These are phyloP conservation scores for Ilyonectria sp. DNA, from an alignment of 2,329 filamentous ascomycete species.

Conservation along the genomic window DNA sequence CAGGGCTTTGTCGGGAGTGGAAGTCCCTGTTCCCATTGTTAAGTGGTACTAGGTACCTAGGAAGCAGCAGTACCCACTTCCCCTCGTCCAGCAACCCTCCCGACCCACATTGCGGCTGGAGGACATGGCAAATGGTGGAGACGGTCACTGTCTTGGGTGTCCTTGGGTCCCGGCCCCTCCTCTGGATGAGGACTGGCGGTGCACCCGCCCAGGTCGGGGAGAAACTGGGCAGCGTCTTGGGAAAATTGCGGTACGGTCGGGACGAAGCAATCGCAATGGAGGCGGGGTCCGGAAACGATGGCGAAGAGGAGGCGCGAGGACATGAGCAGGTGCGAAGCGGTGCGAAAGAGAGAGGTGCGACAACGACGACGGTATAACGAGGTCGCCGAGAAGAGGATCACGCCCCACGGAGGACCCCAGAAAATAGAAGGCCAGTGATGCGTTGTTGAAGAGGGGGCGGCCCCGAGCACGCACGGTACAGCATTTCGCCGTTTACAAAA, in stretches of 20 bases:
- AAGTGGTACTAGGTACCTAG: neutral
- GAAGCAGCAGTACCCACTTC: conserved; percentile 37
- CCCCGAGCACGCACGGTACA: neutral
- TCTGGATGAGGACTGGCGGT: conserved; percentile 16
- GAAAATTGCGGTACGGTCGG: neutral
- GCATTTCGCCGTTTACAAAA: neutral
- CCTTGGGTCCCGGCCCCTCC: conserved; percentile 10
- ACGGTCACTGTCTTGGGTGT: neutral
- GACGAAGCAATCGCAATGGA: neutral
- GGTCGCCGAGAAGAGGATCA: neutral
- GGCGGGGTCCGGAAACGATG: neutral
- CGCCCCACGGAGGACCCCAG: neutral
- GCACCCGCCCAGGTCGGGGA: neutral
- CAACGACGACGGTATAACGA: neutral
- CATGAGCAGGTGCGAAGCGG: neutral
- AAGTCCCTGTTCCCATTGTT: conserved; percentile 2
- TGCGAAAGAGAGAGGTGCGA: neutral
- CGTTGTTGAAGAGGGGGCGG: neutral
- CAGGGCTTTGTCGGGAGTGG: neutral
- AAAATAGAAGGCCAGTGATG: neutral
- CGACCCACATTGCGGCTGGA: conserved; percentile 42
- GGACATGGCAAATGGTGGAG: conserved; percentile 5
- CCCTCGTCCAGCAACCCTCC: conserved; percentile 40
- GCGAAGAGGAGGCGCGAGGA: neutral
- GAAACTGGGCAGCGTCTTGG: neutral